Base-by-base conservation (phyloP, 768 basidiomycete genomes). In the Coprinopsis strossmayeri region DNA sequence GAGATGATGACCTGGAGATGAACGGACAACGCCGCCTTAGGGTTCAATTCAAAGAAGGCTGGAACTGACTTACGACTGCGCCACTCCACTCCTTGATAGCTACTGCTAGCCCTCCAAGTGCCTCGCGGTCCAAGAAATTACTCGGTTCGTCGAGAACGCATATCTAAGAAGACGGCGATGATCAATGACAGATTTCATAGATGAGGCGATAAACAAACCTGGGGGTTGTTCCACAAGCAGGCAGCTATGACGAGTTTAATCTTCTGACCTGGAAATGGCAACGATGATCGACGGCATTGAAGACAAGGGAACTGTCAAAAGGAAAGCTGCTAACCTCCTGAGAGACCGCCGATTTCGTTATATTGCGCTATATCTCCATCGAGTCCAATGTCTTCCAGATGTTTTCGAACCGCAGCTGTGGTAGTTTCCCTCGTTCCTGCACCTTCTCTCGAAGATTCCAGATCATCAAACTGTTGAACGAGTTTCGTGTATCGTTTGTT, bases 311-410 rank as follows among this genome's bases (percentile, higher is more conserved):
- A 20, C 37, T 9, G 17, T 5, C 12, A 38, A 38, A 18, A 38
- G 25, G n/a, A 40, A 24, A 27, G 21, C 18, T 12, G 23, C 71
- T 55, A 61, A 83, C 93, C 94, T 66, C 95, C 95, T 15, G 91
- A 94, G 38, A 97, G 71, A 32, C 95, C 94, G 28, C 81, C 79
- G 61, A 97, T 93, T 69, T 98, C 94, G 61, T 96, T 95, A 69
- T 98, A 97, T 67, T 96, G 91, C 10, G 94, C 94, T 52, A 97
- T 97, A 69, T 97, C 91, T 35, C 94, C 94, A 68, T 97, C 91
- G 32, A 98, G 75, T 28, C 94, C 95, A 55, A 98, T 91, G 56
- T 93, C 93, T 66, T 96, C 92, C 39, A 98, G 69, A 57, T 94
- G 91, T 67, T 93, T 91, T 55, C 94, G 79, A 40, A 97, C 88